Evolutionary conservation across 108 stramenopile species (phyloP), one percentile per base, ranked within the genome.

Genomic region (Nitzschia sp.): DNA sequence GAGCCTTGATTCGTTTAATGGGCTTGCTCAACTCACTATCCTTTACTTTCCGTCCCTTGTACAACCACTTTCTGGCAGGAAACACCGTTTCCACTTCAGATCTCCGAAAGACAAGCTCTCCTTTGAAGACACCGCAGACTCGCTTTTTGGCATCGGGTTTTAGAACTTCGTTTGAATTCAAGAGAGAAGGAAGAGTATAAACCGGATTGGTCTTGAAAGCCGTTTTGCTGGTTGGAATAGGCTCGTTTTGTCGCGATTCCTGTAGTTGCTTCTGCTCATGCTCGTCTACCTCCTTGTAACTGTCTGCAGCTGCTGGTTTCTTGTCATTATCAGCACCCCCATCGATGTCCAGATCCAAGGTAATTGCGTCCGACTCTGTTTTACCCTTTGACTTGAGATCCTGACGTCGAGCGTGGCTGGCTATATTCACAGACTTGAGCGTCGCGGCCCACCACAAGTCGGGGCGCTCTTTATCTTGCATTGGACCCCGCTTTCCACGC

Each of bases 111-210:
- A 95, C 85, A 13, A 88, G 42, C 53, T 95, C 92, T 23, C 91
- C 95, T 66, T 91, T 90, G 79, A 95, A 93, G n/a, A 95, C 74
- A 26, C 92, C 95, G 60, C 85, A 86, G 13, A 91, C 66, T 13
- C 80, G 75, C 32, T 78, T 82, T 19, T 80, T 82, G 35, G 90
- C 87, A 76, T 89, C 78, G 0, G 95, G 95, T 58, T 72, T 70
- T 19, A 95, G 66, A 0, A 95, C 95, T 58, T 95, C 92, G 32
- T 59, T 70, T 31, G 65, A 65, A 30, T 85, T 86, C 38, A 95
- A 67, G 0, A 84, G 59, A 15, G 92, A 93, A 35, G 79, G 70
- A 54, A 95, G 74, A 8, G 79, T 89, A 66, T 87, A 93, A 1
- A 86, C 45, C 11, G 92, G 89, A 71, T 85, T 82, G 35, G 76